Base-by-base conservation (phyloP, 2,329 filamentous ascomycete species). In the Hypoxylon sp. region DNA sequence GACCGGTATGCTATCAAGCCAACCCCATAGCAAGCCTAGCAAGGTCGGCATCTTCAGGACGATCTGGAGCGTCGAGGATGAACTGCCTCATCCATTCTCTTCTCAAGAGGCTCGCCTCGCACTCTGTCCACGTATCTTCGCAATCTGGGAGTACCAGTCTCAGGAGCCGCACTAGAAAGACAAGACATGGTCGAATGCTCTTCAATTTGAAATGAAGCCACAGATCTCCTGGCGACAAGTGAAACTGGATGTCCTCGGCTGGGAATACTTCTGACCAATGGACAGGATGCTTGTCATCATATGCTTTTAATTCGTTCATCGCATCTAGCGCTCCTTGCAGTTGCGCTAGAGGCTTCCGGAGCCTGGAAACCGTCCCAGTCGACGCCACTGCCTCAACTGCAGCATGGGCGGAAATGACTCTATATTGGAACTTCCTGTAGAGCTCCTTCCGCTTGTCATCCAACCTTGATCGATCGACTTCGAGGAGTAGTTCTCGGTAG, bases 191-290 rank as follows among this genome's bases (percentile, higher is more conserved):
- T n/a, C 68, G 66, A 11, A 75, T 61, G 47, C 71, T 73, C 34
- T 70, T 61, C 7, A 74, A 52, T 52, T 74, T 74, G 48, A 74
- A 74, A 23, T 67, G 45, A 14, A 67, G 34, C 73, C 73, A 74
- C 25, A 66, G 67, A n/a, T 72, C 65, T 7, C 25, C 53, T 2
- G 71, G 70, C 2, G 67, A 50, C 16, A 34, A 55, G 8, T 57
- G 47, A 3, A 46, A 50, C 34, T 39, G 32, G 3, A 48, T 12
- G 8, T 45, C 48, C 37, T 69, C 54, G 1, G 8, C 21, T 12
- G 50, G 64, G 21, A 68, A 70, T 8, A 74, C 67, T 53, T 76
- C 74, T 2, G 48, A 68, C 61, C 67, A 70, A 19, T 69, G 60
- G 2, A 76, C 62, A 0, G 73, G 73, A 21, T 70, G 37, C 8